Evolutionary conservation across 192 early-diverging fungal species (phyloP).

Genomic region (Coemansia guatemalensis): DNA sequence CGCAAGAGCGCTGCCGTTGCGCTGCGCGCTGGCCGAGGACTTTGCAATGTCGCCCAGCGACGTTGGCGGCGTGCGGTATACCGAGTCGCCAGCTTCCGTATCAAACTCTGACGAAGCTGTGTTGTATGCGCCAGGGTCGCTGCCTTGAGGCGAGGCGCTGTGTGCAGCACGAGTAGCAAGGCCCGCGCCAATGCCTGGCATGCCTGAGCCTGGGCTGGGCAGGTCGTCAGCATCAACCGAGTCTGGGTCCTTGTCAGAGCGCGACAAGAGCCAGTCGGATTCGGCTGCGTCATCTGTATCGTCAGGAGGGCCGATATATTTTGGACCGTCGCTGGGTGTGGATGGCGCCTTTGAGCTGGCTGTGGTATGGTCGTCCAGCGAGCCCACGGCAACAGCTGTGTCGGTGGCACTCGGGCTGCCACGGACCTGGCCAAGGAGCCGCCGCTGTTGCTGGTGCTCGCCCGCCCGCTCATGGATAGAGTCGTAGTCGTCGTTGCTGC

Average conservation of each 20-base stretch:
- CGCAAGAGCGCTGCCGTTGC: slow-evolving; percentile 8
- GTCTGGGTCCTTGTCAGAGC: slow-evolving; percentile 11
- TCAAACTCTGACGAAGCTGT: slow-evolving; percentile 42
- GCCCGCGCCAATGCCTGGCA: slow-evolving; percentile 10
- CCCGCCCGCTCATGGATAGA: slow-evolving; percentile 10
- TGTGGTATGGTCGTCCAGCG: slow-evolving; percentile 29
- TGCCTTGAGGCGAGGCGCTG: slow-evolving; percentile 10
- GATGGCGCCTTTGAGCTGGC: slow-evolving; percentile 32
- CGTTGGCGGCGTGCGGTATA: slow-evolving; percentile 51
- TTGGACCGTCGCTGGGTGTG: slow-evolving; percentile 12
- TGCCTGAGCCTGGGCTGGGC: slow-evolving; percentile 27
- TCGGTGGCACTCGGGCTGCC: slow-evolving; percentile 27
- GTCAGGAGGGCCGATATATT: slow-evolving; percentile 10
- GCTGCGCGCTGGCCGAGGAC: slow-evolving; percentile 11
- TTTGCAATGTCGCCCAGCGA: slow-evolving; percentile 39
- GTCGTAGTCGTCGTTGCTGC: slow-evolving; percentile 15
- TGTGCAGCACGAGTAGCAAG: not conserved
- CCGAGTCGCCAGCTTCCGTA: slow-evolving; percentile 50
- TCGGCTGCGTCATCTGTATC: slow-evolving; percentile 26
- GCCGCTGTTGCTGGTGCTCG: slow-evolving; percentile 1
- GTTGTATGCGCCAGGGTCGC: slow-evolving; percentile 34
- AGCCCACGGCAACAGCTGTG: slow-evolving; percentile 44
- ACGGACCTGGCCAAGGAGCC: slow-evolving; percentile 4
- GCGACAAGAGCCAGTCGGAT: slow-evolving; percentile 41
- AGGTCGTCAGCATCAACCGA: slow-evolving; percentile 19